phyloP scores from a whole-genome alignment of 345 rosid genomes.

The Turnera subulata region DNA sequence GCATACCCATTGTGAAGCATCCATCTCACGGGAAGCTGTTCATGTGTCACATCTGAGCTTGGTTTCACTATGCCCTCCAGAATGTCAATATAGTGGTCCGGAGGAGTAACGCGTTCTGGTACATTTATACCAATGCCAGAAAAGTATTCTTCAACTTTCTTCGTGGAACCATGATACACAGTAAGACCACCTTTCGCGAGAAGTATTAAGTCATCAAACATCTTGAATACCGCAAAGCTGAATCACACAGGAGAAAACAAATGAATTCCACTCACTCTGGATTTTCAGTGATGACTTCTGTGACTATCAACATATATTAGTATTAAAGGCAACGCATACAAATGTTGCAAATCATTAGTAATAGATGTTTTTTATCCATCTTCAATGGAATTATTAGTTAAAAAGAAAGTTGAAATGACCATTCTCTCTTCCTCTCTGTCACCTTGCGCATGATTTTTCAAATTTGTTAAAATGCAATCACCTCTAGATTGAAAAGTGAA shows the following conservation, averaged over 20 bases:
- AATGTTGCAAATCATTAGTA: not conserved
- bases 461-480: not conserved
- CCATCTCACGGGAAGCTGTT: constrained; percentile 86
- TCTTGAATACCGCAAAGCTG: constrained; percentile 77
- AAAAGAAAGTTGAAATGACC: too few relatives aligned
- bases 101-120: constrained; percentile 84
- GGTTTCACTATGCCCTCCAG: constrained; percentile 76
- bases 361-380: not conserved
- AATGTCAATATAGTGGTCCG: constrained; percentile 83
- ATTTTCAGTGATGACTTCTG: not conserved
- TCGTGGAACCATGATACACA: constrained; percentile 74
- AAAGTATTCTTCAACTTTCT: constrained; percentile 81
- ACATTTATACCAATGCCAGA: constrained; percentile 61
- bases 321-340: not conserved
- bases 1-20: constrained; percentile 83
- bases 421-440: not conserved
- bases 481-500: not conserved
- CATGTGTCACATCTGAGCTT: constrained; percentile 37
- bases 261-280: not conserved
- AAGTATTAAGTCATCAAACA: constrained; percentile 88
- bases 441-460: not conserved
- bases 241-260: constrained; percentile 17
- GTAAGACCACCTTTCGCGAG: constrained; percentile 85
- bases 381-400: too few relatives aligned
- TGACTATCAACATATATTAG: not conserved